Evolutionary conservation across 768 basidiomycete genomes (phyloP), one percentile per base, ranked within the genome.

Genomic region (Termitomyces sp.): DNA sequence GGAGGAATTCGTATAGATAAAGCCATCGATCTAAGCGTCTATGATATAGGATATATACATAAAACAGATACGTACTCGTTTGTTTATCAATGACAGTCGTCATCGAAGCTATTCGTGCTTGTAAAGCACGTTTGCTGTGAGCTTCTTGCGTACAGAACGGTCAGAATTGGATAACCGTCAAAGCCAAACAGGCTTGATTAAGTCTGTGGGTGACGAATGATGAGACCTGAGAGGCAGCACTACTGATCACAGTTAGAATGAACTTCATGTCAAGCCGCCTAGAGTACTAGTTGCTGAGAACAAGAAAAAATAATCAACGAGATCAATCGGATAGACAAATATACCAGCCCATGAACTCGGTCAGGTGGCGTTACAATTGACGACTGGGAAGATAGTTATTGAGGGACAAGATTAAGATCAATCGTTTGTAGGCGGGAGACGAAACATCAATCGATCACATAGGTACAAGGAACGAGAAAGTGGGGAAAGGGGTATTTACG

Each of bases 401-500:
- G 21, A 43, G 21, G 41, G 11, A 22, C 21, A 22, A 43, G 19
- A 43, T 22, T 21, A 21, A 21, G 2, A 43, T 43, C 43, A 26
- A 17, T 44, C 43, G 24, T 49, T 49, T 26, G 48, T 24, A 49
- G 24, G 48, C 37, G n/a, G n/a, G 24, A 40, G 24, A 24, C 24
- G 22, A 8, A 22, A 24, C 14, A 26, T 43, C 42, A 26, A 49
- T 22, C 22, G 22, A 24, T 43, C 42, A 22, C 22, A 12, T 22
- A 35, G 35, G 47, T 24, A n/a, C 24, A 4, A 46, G 12, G 24
- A 38, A 54, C 28, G 15, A 40, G 43, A 48, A 42, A 37, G 22
- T n/a, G 40, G 35, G 44, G 5, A n/a, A 49, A 59, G 42, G 53
- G 49, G 55, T 51, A 57, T 58, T 37, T 45, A 32, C 24, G 34